Evolutionary conservation across 495 filamentous ascomycete genomes (phyloP), one percentile per base, ranked within the genome.

Genomic region (Cudoniella acicularis): DNA sequence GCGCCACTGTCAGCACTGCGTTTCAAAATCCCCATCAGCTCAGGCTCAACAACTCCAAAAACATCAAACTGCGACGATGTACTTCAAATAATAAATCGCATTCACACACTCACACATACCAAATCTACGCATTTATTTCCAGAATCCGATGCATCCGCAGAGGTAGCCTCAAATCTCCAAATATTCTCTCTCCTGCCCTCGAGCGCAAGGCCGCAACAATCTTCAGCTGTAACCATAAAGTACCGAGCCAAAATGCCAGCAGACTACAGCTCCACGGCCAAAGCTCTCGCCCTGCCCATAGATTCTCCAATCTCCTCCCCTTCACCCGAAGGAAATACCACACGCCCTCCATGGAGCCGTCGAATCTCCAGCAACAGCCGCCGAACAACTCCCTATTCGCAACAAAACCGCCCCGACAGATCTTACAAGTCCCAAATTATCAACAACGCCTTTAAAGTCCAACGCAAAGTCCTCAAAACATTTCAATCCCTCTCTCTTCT

Each of bases 221-320:
- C 23, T 23, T 49, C 47, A 49, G 47, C 20, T 20, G 20, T 24
- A 23, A 2, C 22, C n/a, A n/a, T n/a, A n/a, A 8, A 51, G 22
- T 25, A 24, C 55, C 8, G 45, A 13, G 9, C 50, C 47, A 65
- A 30, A 16, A 82, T 83, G 78, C 78, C 76, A 10, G 79, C 80
- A 56, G 81, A 83, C 68, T 87, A 87, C 71, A 57, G 73, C 54
- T 84, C 84, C 48, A 85, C 84, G 18, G 85, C 84, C 18, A 81
- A 83, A 67, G 85, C 84, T 47, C 79, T 89, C 41, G 81, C 87
- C 50, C 71, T 87, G 9, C 81, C 85, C 10, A 70, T 83, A 20
- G 30, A 36, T 13, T 82, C 82, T 1, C 75, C 79, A 25, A 67
- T 75, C 26, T 17, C 49, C 11, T 64, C 62, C 9, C 64, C 64